A percentile compares a stretch with the other conserved stretches of the same genome.
phyloP scores from a whole-genome alignment of 192 early-diverging fungal genomes.

The Linnemannia exigua region DNA sequence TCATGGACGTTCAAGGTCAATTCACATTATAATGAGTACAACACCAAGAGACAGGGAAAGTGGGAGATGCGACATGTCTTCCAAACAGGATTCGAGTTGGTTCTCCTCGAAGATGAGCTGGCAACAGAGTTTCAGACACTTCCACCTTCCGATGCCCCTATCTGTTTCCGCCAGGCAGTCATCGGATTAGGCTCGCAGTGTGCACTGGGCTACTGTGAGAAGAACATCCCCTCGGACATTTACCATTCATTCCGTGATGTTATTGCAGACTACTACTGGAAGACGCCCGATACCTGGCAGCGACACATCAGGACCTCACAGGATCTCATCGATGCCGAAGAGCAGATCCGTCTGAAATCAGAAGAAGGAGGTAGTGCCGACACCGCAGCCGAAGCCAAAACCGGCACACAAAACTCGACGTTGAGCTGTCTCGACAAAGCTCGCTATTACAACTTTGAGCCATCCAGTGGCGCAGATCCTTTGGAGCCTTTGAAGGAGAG shows the following conservation, averaged over 20 bases:
- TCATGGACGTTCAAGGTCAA: background rate
- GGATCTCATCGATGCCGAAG: background rate
- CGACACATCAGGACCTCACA: background rate
- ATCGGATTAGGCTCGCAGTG: slow-evolving; percentile 31
- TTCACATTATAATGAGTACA: background rate
- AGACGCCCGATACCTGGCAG: slow-evolving; percentile 4
- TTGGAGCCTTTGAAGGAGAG: background rate
- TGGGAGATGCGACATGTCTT: slow-evolving; percentile 27
- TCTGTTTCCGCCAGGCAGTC: slow-evolving; percentile 33
- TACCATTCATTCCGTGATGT: slow-evolving; percentile 16
- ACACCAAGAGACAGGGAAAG: background rate
- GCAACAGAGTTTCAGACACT: slow-evolving; percentile 23
- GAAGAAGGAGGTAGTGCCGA: too few relatives aligned
- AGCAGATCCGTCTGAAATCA: background rate
- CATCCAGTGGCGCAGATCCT: background rate
- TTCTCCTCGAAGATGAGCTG: background rate
- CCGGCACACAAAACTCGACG: background rate
- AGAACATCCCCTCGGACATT: slow-evolving; percentile 30
- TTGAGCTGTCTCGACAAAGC: background rate
- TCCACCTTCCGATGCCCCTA: slow-evolving; percentile 17
- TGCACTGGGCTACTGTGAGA: slow-evolving; percentile 19
- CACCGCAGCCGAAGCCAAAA: too few relatives aligned
- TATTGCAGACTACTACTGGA: slow-evolving; percentile 15
- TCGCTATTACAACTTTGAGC: slow-evolving; percentile 29
- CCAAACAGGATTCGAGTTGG: slow-evolving; percentile 17